Base-by-base conservation (phyloP, 2,329 filamentous ascomycete genomes). In the Cercospora sp. region DNA sequence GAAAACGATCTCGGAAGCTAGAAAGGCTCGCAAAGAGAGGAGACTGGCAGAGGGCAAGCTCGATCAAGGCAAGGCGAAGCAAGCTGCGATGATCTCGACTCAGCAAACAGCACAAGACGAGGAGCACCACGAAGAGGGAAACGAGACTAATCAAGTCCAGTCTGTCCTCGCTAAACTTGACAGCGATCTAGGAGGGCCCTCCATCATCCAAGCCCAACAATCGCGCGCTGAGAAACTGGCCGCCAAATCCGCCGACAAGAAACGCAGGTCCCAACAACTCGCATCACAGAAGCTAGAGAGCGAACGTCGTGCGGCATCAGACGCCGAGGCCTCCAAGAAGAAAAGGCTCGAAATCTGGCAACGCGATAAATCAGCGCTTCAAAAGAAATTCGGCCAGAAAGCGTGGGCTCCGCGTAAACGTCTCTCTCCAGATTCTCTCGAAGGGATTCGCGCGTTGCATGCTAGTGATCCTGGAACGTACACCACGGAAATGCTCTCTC, bases 391-490 rank as follows among this genome's bases (percentile, higher is more conserved):
- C 72, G 88, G 88, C 1, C 87, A 90, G 7, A 88, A 81, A 45
- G 82, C 90, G 9, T 99, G 94, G 94, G 85, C 86, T 30, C 94
- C 95, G 31, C 86, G 87, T 60, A 97, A 96, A 80, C 90, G 90
- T 67, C 85, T 99, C 9, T 98, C 95, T 0, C 95, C 95, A 0
- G 94, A 98, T 79, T 93, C 94, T 0, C 83, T 97, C 33, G 90
- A 91, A n/a, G 94, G 93, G 51, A 96, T 99, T 73, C 89, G 93
- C 51, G 90, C 91, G 20, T 83, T 99, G 36, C 88, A 97, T 78
- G 82, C 86, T 28, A 89, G 93, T 73, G 90, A 93, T 70, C 93
- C 94, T 0, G 85, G 90, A 2, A 84, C 86, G 66, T 97, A 93
- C 81, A 91, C 90, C 3, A 96, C 91, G 0, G 80, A 85, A 16